Evolutionary conservation across 2,329 filamentous ascomycete genomes (phyloP), one percentile per base, ranked within the genome.

Genomic region (Exophiala oligosperma): DNA sequence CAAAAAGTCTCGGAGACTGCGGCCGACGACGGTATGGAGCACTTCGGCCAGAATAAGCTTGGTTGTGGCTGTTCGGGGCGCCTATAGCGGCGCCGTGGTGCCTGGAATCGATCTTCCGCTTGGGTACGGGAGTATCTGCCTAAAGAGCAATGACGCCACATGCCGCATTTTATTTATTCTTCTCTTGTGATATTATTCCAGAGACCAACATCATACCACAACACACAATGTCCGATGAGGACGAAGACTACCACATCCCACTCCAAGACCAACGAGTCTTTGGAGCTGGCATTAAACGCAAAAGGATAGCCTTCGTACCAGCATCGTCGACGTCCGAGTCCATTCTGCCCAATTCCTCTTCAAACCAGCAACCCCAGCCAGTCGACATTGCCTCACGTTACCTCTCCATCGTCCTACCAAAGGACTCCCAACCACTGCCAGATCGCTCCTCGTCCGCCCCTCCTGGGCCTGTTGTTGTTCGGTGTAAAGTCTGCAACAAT

Each of bases 261-360:
- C 74, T 85, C 3, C 76, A 80, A 61, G 79, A 85, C 59, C 84
- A 86, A 65, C 79, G 80, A 11, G 79, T 82, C 56, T 88, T 86
- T 63, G 82, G 83, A 44, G 81, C 84, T 11, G 84, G 85, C n/a
- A 79, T 88, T 52, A 84, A 83, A 68, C 78, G 83, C 64, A 85
- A 83, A 72, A 77, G 75, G 52, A 80, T 88, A 44, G 75, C 78
- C 4, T 88, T 88, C 68, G 81, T 88, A 12, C 76, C 80, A 21
- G 79, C 83, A 21, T 73, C 75, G 4, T 28, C 56, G 4, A 21
- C 32, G 2, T 35, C 59, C 4, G 56, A 56, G 8, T 41, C 56
- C 17, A 38, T 52, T n/a, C 32, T 68, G 12, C 65, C 32, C 7
- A 35, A 17, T 17, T 17, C 69, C 43, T 64, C 68, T 37, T 60